Base-by-base conservation (phyloP, 2,329 filamentous ascomycete species). In the Apiospora phragmitis region DNA sequence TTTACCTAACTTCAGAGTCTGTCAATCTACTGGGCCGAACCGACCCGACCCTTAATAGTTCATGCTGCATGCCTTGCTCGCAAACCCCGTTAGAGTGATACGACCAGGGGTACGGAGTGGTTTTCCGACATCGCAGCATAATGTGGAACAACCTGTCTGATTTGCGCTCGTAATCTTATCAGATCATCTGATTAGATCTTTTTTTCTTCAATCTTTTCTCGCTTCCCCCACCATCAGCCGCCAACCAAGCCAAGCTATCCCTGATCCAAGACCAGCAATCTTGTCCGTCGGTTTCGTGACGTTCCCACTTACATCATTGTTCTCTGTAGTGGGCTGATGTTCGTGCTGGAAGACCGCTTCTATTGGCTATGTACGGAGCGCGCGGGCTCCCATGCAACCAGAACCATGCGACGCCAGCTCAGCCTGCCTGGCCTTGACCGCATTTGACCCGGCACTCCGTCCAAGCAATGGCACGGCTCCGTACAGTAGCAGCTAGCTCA, bases 141-240 rank as follows among this genome's bases (percentile, higher is more conserved):
- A 14, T 35, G 32, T 62, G 55, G 55, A 14, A 12, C 55, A 45
- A 32, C 55, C 65, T 51, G 21, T 18, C 43, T n/a, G 70, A 29
- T 41, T 38, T 35, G 24, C 26, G 66, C 35, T 62, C 26, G 47
- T 70, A 71, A 72, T 71, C 70, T 72, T 71, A 72, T 72, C 71
- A 70, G 71, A 72, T 72, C 67, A 67, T 65, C 43, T 69, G 67
- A 71, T 71, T 70, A 71, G 70, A 71, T 71, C 65, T 29, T 38
- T 59, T 55, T 55, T 59, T 24, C 18, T 45, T 69, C 42, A 29
- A 26, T 26, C 11, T 35, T 35, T 68, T 51, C 29, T 51, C 68
- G 29, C 65, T 38, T n/a, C n/a, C 59, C n/a, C 67, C 45, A 35
- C 26, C 45, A 32, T n/a, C 32, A 62, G 55, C 32, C 32, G 5